Evolutionary conservation across 2,329 filamentous ascomycete species (phyloP).

Genomic region (Fusarium fujikuroi): DNA sequence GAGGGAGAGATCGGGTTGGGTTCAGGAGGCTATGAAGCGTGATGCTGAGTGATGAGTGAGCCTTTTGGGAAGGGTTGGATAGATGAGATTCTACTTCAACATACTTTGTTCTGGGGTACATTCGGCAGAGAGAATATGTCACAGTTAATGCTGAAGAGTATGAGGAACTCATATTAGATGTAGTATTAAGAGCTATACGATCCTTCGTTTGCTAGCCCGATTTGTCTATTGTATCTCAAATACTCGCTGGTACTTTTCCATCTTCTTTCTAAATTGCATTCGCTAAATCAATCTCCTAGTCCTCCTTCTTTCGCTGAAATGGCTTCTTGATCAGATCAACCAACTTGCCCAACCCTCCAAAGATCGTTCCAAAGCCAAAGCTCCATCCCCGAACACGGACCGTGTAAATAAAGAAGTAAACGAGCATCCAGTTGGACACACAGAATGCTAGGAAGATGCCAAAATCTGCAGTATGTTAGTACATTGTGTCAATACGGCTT

Average conservation of each 20-base stretch:
- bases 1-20: slow-evolving; percentile 66
- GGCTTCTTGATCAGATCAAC: slow-evolving; percentile 34
- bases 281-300: neutral
- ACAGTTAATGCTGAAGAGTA: neutral
- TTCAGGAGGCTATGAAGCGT: slow-evolving; percentile 74
- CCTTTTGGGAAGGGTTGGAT: neutral
- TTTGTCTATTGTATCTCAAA: neutral
- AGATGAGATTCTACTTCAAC: neutral
- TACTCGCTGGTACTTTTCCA: neutral
- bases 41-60: slow-evolving; percentile 55
- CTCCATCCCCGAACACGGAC: slow-evolving; percentile 76
- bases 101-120: neutral
- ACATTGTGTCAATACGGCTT: neutral
- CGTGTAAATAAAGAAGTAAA: slow-evolving; percentile 82
- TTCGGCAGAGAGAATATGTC: neutral
- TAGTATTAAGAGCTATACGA: neutral
- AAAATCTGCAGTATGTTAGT: slow-evolving; percentile 56
- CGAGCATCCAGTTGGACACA: slow-evolving; percentile 75
- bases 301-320: slow-evolving; percentile 32
- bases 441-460: slow-evolving; percentile 79
- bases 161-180: neutral
- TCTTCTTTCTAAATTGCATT: neutral
- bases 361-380: slow-evolving; percentile 68
- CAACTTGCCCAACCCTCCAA: slow-evolving; percentile 32
- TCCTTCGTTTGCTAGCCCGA: neutral